These are phyloP conservation scores for Carex littledalei DNA, from an alignment of 176 grass and related monocot species.

Conservation along the genomic window DNA sequence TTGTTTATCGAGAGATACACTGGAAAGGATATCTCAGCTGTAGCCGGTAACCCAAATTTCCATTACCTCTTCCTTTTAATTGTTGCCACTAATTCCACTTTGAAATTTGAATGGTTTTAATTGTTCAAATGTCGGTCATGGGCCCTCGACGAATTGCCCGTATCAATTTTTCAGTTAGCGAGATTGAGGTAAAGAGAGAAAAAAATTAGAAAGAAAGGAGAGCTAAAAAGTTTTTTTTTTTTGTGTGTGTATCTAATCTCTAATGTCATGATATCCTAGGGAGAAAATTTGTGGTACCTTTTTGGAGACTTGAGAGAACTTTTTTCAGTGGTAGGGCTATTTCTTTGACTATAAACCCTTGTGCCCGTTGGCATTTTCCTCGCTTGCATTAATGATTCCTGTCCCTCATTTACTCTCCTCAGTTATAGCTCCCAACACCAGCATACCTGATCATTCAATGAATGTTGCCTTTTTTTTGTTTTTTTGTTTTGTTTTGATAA, in stretches of 20 bases:
- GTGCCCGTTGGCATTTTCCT: neutral
- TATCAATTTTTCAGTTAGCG: neutral
- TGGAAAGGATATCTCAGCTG: slow-evolving; percentile 58
- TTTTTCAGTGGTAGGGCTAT: slow-evolving; percentile 15
- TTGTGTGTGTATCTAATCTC: neutral
- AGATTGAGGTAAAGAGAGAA: neutral
- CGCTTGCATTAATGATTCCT: neutral
- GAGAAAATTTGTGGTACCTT: neutral
- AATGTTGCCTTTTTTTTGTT: neutral
- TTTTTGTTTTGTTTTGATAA: no score
- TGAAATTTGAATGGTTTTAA: neutral
- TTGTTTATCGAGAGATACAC: slow-evolving; percentile 88
- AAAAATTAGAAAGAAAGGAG: neutral
- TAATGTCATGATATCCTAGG: slow-evolving; percentile 9
- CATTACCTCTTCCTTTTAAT: neutral
- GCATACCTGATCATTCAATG: neutral
- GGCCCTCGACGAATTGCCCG: neutral
- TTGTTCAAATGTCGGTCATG: neutral
- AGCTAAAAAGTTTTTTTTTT: neutral
- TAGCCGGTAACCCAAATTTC: slow-evolving; percentile 49
- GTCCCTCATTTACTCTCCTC: neutral
- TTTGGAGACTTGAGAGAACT: slow-evolving; percentile 10
- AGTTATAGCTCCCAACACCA: neutral
- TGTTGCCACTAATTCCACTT: neutral
- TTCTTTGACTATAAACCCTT: slow-evolving; percentile 20